These are phyloP conservation scores for Vanderwaltozyma tropicalis DNA, from an alignment of 805 yeast genomes.

Conservation along the genomic window DNA sequence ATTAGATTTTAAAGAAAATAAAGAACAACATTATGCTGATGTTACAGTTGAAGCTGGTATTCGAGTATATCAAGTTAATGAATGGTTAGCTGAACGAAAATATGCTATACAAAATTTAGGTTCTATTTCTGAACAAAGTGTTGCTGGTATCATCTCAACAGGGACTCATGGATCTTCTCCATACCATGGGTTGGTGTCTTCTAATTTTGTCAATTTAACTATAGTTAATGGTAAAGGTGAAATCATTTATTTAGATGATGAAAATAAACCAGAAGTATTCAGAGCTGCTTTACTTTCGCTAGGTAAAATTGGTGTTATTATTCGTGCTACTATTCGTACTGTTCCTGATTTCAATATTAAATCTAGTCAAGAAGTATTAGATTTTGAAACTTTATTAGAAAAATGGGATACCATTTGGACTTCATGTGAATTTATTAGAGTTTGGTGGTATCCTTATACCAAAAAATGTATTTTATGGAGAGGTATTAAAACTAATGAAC, in stretches of 20 bases:
- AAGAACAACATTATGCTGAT: constrained; percentile 66
- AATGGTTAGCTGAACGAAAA: constrained; percentile 47
- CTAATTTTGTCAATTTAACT: constrained; percentile 72
- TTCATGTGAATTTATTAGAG: constrained; percentile 78
- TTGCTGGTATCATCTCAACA: constrained; percentile 92
- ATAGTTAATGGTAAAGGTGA: constrained; percentile 71
- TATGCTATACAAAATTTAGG: constrained; percentile 87
- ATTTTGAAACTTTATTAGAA: constrained; percentile 61
- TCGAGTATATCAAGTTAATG: constrained; percentile 64
- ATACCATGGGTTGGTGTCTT: constrained; percentile 80
- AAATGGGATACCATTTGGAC: constrained; percentile 77
- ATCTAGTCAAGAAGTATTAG: constrained; percentile 71
- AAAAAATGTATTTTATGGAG: constrained; percentile 83
- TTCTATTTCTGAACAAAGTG: constrained; percentile 84
- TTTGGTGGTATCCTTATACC: constrained; percentile 97
- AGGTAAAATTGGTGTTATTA: constrained; percentile 87
- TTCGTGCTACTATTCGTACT: constrained; percentile 72
- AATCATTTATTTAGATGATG: constrained; percentile 36
- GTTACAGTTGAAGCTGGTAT: constrained; percentile 93
- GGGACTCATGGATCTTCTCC: constrained; percentile 97
- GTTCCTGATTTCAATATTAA: constrained; percentile 76
- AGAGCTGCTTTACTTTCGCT: constrained; percentile 74
- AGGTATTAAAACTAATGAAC: constrained; percentile 64
- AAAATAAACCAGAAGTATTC: constrained; percentile 58
- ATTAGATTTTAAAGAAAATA: constrained; percentile 36